Base-by-base conservation (phyloP, 106 monocot species). In the Platanthera zijinensis region DNA sequence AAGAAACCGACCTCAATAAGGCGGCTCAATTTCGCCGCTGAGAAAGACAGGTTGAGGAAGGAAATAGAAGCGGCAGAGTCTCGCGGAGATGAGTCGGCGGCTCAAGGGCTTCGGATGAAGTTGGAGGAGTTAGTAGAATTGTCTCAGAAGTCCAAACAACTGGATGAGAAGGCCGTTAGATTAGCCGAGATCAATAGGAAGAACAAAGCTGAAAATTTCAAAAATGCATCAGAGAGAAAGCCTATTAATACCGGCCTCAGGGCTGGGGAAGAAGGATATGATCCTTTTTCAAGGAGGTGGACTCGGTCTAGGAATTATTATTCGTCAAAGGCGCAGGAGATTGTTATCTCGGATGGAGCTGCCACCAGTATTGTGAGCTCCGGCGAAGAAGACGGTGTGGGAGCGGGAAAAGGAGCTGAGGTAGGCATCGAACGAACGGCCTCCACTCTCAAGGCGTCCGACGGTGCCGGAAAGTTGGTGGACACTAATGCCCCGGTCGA, bases 281-380 rank as follows among this genome's bases (percentile, higher is more conserved):
- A 95, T 70, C 92, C 95, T 10, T 95, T 92, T 77, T 95, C 92
- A n/a, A 87, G 95, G 83, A 89, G 95, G 82, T 95, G 95, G 95
- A 95, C 89, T 22, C 80, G 95, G 57, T 95, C 95, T 18, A 92
- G 63, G 57, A 95, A 95, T 71, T 95, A 95, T 69, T 95, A 95
- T 71, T 53, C 81, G 5, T 89, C 91, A 10, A 87, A 91, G 75
- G 19, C 76, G 39, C 79, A 52, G n/a, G 61, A 61, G 19, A 7
- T 61, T 61, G 17, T 7, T 18, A 19, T 15, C 17, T 76, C 64
- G 73, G 78, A 54, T 73, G 83, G 53, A 28, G 52, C 17, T 54
- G 67, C 73, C 22, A 80, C 85, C 39, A 80, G 73, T 9, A 75
- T 14, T 8, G 52, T 76, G 21, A 61, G 61, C 17, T 74, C 4